These are phyloP conservation scores for Corynascus novoguineensis DNA, from an alignment of 495 filamentous ascomycete genomes.

Conservation along the genomic window DNA sequence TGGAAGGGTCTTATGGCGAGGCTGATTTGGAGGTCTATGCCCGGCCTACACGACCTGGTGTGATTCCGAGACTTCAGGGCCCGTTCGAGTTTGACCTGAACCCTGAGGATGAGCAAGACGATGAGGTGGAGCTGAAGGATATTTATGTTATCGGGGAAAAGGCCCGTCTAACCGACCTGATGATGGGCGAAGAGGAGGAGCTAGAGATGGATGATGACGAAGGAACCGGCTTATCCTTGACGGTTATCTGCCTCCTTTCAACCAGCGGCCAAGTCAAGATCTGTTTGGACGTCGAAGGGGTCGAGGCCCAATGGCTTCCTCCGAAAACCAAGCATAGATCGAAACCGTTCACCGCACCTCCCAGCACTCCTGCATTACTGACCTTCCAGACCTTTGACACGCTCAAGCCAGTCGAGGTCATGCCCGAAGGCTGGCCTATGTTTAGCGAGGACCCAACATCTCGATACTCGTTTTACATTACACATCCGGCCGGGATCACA, in stretches of 20 bases:
- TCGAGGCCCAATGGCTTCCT: constrained; percentile 83
- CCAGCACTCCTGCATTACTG: constrained; percentile 35
- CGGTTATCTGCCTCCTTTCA: constrained; percentile 69
- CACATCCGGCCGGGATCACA: constrained; percentile 61
- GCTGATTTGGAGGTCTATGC: constrained; percentile 55
- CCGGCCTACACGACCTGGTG: constrained; percentile 64
- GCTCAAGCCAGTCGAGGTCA: constrained; percentile 44
- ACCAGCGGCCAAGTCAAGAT: constrained; percentile 67
- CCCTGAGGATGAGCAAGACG: constrained; percentile 58
- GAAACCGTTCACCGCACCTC: constrained; percentile 24
- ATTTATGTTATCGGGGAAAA: constrained; percentile 51
- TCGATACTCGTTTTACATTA: constrained; percentile 73
- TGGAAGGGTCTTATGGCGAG: constrained; percentile 38
- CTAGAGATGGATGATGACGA: constrained; percentile 50
- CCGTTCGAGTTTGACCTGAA: constrained; percentile 69
- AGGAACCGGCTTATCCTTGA: constrained; percentile 61
- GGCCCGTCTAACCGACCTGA: constrained; percentile 52
- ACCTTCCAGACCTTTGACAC: constrained; percentile 59
- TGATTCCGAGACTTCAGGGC: constrained; percentile 75
- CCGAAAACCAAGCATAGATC: constrained; percentile 44
- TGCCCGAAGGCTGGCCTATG: constrained; percentile 57
- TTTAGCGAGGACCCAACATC: constrained; percentile 70
- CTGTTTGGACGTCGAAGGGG: constrained; percentile 72
- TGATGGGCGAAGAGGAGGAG: constrained; percentile 57
- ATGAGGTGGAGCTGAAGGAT: constrained; percentile 56